Percentiles rank a stretch among this genome's conserved stretches.
These are phyloP conservation scores for Aspergillus fijiensis DNA, from an alignment of 2,329 filamentous ascomycete species.

Conservation along the genomic window DNA sequence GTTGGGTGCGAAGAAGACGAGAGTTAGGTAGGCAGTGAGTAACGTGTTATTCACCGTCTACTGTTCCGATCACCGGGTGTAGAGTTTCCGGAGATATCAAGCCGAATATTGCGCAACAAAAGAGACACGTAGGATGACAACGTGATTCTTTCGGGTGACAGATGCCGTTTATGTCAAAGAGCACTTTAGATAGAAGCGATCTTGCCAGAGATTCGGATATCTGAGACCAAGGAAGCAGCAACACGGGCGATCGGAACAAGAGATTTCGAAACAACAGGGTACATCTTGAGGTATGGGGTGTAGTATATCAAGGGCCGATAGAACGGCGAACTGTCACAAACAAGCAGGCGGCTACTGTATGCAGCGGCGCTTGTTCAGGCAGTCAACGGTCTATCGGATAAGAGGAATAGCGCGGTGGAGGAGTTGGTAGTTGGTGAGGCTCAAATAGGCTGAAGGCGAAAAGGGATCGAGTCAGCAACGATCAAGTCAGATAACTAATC, in stretches of 20 bases:
- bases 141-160: constrained; percentile 19
- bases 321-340: constrained; percentile 29
- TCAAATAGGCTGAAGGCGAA: constrained; percentile 20
- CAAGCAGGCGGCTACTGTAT: constrained; percentile 33
- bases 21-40: neutral
- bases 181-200: constrained; percentile 28
- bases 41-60: constrained; percentile 19
- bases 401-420: constrained; percentile 4
- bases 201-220: constrained; percentile 31
- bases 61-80: constrained; percentile 29
- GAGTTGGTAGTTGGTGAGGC: constrained; percentile 13
- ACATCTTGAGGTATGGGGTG: constrained; percentile 38
- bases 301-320: constrained; percentile 28
- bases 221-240: constrained; percentile 33
- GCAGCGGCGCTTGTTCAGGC: constrained; percentile 29
- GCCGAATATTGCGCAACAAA: constrained; percentile 16
- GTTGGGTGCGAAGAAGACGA: neutral
- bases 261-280: constrained; percentile 35
- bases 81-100: constrained; percentile 25
- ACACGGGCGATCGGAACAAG: constrained; percentile 40
- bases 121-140: constrained; percentile 19
- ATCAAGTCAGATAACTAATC: constrained; percentile 3
- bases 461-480: constrained; percentile 21
- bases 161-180: constrained; percentile 8
- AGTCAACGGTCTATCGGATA: constrained; percentile 26